phyloP scores from a whole-genome alignment of 2,329 filamentous ascomycete species.

The Arthrobotrys musiformis region DNA sequence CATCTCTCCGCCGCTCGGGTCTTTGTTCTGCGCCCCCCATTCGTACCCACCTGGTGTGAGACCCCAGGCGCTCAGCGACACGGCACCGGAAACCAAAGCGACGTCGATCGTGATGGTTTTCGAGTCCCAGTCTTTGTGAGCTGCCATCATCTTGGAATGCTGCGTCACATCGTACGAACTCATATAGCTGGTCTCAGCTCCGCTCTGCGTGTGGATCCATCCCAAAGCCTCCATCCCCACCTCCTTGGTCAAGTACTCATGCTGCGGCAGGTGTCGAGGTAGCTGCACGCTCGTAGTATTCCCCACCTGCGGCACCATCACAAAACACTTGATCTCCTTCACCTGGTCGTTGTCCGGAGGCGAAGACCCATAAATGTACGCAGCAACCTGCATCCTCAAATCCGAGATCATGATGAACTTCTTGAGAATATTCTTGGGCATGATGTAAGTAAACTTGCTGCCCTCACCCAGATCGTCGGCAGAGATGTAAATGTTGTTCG shows the following conservation, averaged over 20 bases:
- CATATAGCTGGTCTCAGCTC: slow-evolving; percentile 97
- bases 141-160: slow-evolving; percentile 87
- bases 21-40: slow-evolving; percentile 97
- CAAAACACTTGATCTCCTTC: slow-evolving; percentile 96
- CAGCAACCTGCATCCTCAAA: slow-evolving; percentile 93
- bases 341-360: slow-evolving; percentile 95
- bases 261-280: slow-evolving; percentile 87
- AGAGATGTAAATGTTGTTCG: slow-evolving; percentile 99
- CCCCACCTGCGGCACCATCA: slow-evolving; percentile 96
- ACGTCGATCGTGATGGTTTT: slow-evolving; percentile 95
- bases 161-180: slow-evolving; percentile 92
- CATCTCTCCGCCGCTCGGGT: slow-evolving; percentile 83
- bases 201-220: slow-evolving; percentile 87
- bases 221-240: slow-evolving; percentile 82
- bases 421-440: slow-evolving; percentile 99
- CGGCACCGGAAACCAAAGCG: slow-evolving; percentile 94
- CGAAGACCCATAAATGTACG: slow-evolving; percentile 92
- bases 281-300: slow-evolving; percentile 91
- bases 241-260: slow-evolving; percentile 80
- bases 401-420: slow-evolving; percentile 98
- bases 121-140: slow-evolving; percentile 82
- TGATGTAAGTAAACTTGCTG: slow-evolving; percentile 90
- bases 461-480: slow-evolving; percentile 92
- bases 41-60: slow-evolving; percentile 92
- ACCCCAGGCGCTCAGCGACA: slow-evolving; percentile 92